Base-by-base conservation (phyloP, 1,139 yeast genomes). In the Protomyces gravidus region DNA sequence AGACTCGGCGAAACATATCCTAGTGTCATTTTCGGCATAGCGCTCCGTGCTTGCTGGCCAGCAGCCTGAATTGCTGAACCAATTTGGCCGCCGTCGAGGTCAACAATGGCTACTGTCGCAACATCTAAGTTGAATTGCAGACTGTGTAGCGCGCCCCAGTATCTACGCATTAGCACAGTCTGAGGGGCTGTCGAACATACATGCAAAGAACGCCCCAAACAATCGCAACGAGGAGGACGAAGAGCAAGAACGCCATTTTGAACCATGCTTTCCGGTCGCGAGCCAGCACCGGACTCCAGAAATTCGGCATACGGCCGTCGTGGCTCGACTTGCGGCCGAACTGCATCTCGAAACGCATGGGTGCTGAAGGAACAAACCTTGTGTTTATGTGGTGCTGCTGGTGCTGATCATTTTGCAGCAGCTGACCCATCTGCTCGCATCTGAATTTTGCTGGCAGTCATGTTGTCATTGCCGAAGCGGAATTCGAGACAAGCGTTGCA, bases 61-160 rank as follows among this genome's bases (percentile, higher is more conserved):
- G 30, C 32, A 15, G 59, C 27, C 13, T 23, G 39, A 36, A 55
- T 17, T 9, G 53, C 53, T 7, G 47, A 48, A 5, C 59, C 59
- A 23, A 55, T 50, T 32, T 55, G 53, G 32, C 45, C 48, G 11
- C 45, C 33, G 23, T 55, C 59, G 7, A 55, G 59, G 30, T 55
- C 59, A 28, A 55, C 48, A 39, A 55, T 39, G 13, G 53, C 53
- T 32, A 55, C 53, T 4, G 59, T 55, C 17, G 53, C 53, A n/a
- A 28, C 59, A 15, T 51, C 52, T 45, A 55, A 36, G 25, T 40
- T 55, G 53, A 49, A 49, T 21, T 48, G 59, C 30, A 55, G 32
- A 26, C 46, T 32, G 50, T 55, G 59, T 11, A 47, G 49, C 15
- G 59, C 59, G n/a, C 59, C 59, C 59, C 59, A 55, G 17, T 55